phyloP scores from a whole-genome alignment of 2,329 filamentous ascomycete genomes.

The Fusarium sarcochroum region DNA sequence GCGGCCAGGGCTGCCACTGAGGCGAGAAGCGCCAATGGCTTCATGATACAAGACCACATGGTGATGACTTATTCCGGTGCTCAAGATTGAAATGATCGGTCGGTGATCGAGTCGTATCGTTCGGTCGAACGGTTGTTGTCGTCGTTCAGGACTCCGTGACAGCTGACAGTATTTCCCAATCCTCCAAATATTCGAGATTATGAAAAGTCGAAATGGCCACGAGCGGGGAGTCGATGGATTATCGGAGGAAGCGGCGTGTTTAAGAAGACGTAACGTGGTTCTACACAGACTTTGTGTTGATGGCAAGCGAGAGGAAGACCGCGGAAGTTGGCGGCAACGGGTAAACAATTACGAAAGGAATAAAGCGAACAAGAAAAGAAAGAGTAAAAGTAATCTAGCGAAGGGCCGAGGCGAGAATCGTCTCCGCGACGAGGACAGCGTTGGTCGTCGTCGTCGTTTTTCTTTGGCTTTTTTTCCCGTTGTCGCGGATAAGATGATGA shows the following conservation, averaged over 20 bases:
- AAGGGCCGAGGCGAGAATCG: slow-evolving; percentile 47
- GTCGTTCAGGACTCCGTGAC: slow-evolving; percentile 9
- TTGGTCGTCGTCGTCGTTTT: slow-evolving; percentile 47
- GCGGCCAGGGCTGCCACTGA: slow-evolving; percentile 60
- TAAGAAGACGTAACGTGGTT: slow-evolving; percentile 36
- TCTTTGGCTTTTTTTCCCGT: slow-evolving; percentile 31
- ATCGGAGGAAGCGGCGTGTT: slow-evolving; percentile 9
- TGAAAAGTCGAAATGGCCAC: neutral
- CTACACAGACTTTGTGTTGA: slow-evolving; percentile 14
- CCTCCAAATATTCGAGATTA: slow-evolving; percentile 8
- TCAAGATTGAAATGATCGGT: slow-evolving; percentile 5
- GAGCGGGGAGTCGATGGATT: slow-evolving; percentile 2
- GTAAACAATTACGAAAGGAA: slow-evolving; percentile 38
- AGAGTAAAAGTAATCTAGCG: slow-evolving; percentile 40
- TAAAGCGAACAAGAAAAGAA: slow-evolving; percentile 32
- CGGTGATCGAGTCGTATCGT: slow-evolving; percentile 10
- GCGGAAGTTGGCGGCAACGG: slow-evolving; percentile 33
- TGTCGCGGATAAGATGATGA: slow-evolving; percentile 45
- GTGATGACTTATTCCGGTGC: slow-evolving; percentile 42
- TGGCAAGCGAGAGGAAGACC: slow-evolving; percentile 44
- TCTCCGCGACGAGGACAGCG: slow-evolving; percentile 46
- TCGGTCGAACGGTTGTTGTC: slow-evolving; percentile 17
- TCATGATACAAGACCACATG: slow-evolving; percentile 64
- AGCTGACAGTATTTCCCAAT: slow-evolving; percentile 1
- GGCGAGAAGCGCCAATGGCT: slow-evolving; percentile 62